A percentile compares a stretch with the other conserved stretches of the same genome.
phyloP scores from a whole-genome alignment of 2,329 filamentous ascomycete genomes.

The Penicillium brasilianum region DNA sequence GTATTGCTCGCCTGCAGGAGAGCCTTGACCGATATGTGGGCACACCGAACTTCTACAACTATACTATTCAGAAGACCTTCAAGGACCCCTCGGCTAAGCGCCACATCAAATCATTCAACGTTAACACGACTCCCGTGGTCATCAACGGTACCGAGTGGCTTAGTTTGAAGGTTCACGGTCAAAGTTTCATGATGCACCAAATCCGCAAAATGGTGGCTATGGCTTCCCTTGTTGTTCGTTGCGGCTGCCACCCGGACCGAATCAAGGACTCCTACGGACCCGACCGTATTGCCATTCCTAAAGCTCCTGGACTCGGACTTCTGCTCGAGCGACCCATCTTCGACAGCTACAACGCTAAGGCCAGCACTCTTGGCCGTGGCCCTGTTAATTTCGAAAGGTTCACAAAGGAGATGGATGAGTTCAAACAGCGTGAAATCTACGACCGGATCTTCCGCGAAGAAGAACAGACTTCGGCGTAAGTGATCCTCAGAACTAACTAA shows the following conservation, averaged over 20 bases:
- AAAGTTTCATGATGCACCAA: slow-evolving; percentile 99
- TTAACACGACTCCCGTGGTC: slow-evolving; percentile 75
- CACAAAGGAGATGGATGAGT: slow-evolving; percentile 78
- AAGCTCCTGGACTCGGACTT: slow-evolving; percentile 86
- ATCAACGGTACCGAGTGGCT: slow-evolving; percentile 95
- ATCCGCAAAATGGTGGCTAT: slow-evolving; percentile 99
- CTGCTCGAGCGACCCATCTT: slow-evolving; percentile 92
- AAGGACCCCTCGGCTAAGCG: slow-evolving; percentile 84
- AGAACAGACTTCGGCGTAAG: slow-evolving; percentile 83
- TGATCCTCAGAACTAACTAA: too few relatives aligned
- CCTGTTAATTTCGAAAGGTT: slow-evolving; percentile 79
- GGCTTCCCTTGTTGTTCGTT: slow-evolving; percentile 81
- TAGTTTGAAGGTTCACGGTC: slow-evolving; percentile 92
- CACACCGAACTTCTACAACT: slow-evolving; percentile 95
- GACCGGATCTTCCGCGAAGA: slow-evolving; percentile 88
- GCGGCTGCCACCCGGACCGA: slow-evolving; percentile 73
- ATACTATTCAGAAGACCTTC: slow-evolving; percentile 86
- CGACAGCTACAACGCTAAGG: slow-evolving; percentile 80
- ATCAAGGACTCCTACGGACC: slow-evolving; percentile 75
- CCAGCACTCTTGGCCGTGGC: slow-evolving; percentile 67
- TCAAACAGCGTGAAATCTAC: slow-evolving; percentile 93
- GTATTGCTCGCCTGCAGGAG: slow-evolving; percentile 75
- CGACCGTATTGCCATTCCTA: slow-evolving; percentile 83
- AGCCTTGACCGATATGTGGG: slow-evolving; percentile 78
- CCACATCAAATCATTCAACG: slow-evolving; percentile 88